A percentile compares a stretch with the other conserved stretches of the same genome.
Conservation (phyloP, 2,329 filamentous ascomycete genomes). For the Blastomyces percursus region DNA sequence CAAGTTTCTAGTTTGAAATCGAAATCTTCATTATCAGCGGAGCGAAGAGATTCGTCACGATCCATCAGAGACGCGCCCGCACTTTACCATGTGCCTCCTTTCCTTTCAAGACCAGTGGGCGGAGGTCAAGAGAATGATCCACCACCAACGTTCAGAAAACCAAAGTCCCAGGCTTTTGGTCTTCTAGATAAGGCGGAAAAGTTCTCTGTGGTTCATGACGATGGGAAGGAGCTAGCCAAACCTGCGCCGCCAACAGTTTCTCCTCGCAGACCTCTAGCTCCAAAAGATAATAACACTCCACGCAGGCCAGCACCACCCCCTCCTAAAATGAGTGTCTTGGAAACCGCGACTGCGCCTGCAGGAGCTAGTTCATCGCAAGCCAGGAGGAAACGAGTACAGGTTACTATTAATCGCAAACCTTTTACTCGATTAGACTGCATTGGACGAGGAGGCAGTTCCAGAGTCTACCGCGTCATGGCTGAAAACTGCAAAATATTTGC, state of each 20-base stretch:
- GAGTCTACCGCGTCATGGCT: conserved; percentile 92
- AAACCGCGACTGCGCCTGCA: conserved; percentile 73
- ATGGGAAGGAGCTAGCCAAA: conserved; percentile 22
- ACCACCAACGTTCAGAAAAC: conserved; percentile 55
- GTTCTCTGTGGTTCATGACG: conserved; percentile 39
- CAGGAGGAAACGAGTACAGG: conserved; percentile 66
- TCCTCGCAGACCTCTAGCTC: conserved; percentile 39
- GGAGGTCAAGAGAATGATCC: conserved; percentile 80
- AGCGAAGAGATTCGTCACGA: conserved; percentile 32
- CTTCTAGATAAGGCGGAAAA: conserved; percentile 49
- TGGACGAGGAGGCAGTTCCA: conserved; percentile 82
- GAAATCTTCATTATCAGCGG: conserved; percentile 32
- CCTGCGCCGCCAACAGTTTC: conserved; percentile 37
- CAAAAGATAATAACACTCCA: conserved; percentile 58
- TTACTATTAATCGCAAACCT: conserved; percentile 80
- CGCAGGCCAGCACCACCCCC: conserved; percentile 63
- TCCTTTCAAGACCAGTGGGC: conserved; percentile 48
- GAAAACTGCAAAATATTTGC: conserved; percentile 96
- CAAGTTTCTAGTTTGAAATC: conserved; percentile 27
- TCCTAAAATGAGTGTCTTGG: conserved; percentile 93
- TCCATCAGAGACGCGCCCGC: conserved; percentile 38
- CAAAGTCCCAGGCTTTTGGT: conserved; percentile 46
- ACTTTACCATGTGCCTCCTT: conserved; percentile 48
- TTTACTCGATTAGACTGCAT: conserved; percentile 86
- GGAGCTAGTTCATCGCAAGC: conserved; percentile 66